A percentile compares a stretch with the other conserved stretches of the same genome.
These are phyloP conservation scores for Rhodocollybia butyracea DNA, from an alignment of 768 basidiomycete species.

Conservation along the genomic window DNA sequence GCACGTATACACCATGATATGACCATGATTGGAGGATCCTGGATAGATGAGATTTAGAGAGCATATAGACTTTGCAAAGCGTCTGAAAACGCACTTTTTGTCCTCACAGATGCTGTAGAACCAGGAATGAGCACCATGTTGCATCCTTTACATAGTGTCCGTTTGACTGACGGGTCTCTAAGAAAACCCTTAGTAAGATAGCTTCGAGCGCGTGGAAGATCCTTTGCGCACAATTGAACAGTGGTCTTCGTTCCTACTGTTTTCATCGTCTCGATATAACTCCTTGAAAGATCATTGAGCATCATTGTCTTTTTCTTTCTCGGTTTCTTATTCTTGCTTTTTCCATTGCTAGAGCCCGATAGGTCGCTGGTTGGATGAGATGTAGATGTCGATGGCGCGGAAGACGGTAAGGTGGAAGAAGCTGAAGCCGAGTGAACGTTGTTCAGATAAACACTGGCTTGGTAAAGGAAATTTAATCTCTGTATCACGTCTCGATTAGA, in stretches of 20 bases:
- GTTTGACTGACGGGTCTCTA: constrained; percentile 84
- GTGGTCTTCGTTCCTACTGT: constrained; percentile 72
- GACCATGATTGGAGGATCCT: constrained; percentile 44
- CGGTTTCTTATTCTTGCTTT: constrained; percentile 10
- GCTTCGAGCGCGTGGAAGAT: constrained; percentile 2
- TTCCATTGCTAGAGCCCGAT: not conserved
- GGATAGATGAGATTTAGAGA: not conserved
- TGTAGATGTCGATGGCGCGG: not conserved
- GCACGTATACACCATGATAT: constrained; percentile 59
- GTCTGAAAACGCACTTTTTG: constrained; percentile 49
- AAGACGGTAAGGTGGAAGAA: not conserved
- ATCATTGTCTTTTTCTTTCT: constrained; percentile 27
- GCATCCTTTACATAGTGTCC: constrained; percentile 73
- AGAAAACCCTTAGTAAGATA: not conserved
- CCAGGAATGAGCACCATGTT: constrained; percentile 65
- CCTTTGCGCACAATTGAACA: constrained; percentile 75
- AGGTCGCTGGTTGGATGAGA: not conserved
- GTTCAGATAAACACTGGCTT: constrained; percentile 66
- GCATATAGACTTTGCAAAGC: not conserved
- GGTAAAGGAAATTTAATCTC: constrained; percentile 82
- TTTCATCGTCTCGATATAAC: constrained; percentile 65
- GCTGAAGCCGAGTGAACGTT: constrained; percentile 25
- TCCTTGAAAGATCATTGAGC: constrained; percentile 55
- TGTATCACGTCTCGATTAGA: constrained; percentile 76
- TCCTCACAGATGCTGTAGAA: constrained; percentile 56